Conservation (phyloP, 768 basidiomycete species). For the Tulasnella sp. region DNA sequence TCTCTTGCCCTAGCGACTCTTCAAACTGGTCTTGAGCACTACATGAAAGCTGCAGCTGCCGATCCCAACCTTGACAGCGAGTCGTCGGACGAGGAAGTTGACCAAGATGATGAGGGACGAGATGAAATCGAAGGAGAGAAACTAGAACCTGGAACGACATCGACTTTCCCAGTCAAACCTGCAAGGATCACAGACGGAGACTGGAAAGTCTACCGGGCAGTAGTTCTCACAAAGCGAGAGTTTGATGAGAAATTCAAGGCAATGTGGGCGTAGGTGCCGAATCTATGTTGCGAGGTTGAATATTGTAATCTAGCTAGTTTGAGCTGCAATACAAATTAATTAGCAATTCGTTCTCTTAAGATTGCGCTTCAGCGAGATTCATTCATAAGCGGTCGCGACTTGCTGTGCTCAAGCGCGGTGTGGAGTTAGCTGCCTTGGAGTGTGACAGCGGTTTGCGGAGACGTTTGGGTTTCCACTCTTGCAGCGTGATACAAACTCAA, state of each 20-base stretch:
- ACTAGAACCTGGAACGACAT: background rate
- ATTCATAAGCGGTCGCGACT: constrained; percentile 62
- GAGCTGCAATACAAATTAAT: too few species aligned
- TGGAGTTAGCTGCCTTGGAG: constrained; percentile 72
- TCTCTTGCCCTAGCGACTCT: constrained; percentile 50
- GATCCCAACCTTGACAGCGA: constrained; percentile 34
- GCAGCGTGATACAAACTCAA: constrained; percentile 83
- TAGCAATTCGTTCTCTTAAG: too few species aligned
- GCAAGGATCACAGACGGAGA: constrained; percentile 43
- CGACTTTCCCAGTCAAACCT: constrained; percentile 12
- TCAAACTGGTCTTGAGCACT: constrained; percentile 50
- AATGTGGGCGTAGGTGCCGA: constrained; percentile 52
- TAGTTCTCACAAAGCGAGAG: constrained; percentile 45
- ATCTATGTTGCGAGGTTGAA: background rate
- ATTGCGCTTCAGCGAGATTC: too few species aligned
- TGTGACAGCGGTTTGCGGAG: constrained; percentile 66
- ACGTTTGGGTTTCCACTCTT: constrained; percentile 73
- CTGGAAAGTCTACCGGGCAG: constrained; percentile 55
- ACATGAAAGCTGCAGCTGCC: constrained; percentile 40
- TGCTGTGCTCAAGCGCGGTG: constrained; percentile 71
- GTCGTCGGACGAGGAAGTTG: constrained; percentile 35
- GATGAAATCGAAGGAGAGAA: constrained; percentile 8
- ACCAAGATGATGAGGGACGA: constrained; percentile 31
- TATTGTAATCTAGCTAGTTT: background rate
- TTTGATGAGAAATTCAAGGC: constrained; percentile 58